A percentile compares a stretch with the other conserved stretches of the same genome.
phyloP scores from a whole-genome alignment of 2,329 filamentous ascomycete species.

The Botrytis tulipae region DNA sequence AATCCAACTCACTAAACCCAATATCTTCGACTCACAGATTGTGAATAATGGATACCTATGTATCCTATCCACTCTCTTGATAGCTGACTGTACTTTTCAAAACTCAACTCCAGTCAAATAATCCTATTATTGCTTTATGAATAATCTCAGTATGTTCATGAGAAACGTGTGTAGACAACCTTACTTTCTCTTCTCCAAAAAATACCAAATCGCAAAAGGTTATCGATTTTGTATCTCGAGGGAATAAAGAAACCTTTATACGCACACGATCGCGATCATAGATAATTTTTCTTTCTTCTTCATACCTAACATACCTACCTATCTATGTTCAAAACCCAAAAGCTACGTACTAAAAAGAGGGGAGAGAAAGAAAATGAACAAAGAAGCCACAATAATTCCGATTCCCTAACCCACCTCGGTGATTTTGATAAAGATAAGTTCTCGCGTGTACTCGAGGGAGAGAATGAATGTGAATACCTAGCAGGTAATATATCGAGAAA shows the following conservation, averaged over 20 bases:
- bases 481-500: too few species aligned
- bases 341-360: too few species aligned
- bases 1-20: neutral
- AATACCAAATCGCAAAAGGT: too few species aligned
- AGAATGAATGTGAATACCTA: too few species aligned
- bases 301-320: neutral
- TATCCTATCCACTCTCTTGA: neutral
- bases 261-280: neutral
- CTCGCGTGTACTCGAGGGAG: neutral
- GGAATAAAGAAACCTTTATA: neutral
- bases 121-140: neutral
- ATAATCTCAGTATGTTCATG: neutral
- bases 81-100: neutral
- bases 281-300: neutral
- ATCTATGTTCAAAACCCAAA: too few species aligned
- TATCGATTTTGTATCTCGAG: neutral
- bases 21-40: neutral
- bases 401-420: too few species aligned
- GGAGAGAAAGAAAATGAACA: neutral
- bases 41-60: neutral
- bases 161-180: neutral
- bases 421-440: neutral
- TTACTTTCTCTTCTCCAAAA: too few species aligned
- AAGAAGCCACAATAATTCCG: rapidly evolving
- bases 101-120: neutral